Evolutionary conservation across 805 yeast species (phyloP).

Genomic region (Naumovozyma dairenensis): DNA sequence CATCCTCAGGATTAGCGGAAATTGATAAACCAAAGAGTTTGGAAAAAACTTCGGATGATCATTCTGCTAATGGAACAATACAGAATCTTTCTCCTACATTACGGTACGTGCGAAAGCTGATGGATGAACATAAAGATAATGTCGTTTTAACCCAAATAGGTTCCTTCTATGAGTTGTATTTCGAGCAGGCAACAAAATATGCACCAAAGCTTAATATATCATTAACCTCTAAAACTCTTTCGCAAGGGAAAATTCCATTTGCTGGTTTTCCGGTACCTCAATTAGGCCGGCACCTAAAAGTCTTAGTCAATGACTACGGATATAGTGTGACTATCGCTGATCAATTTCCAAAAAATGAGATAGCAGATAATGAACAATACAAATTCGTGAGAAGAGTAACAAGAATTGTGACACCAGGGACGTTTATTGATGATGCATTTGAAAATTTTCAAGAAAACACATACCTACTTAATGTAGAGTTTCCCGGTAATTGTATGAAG

Average conservation of each 20-base stretch:
- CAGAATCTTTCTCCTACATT: conserved; percentile 26
- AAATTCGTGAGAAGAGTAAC: conserved; percentile 58
- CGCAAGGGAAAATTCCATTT: conserved; percentile 50
- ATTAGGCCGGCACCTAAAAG: conserved; percentile 60
- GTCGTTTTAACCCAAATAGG: conserved; percentile 77
- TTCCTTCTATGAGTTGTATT: conserved; percentile 77
- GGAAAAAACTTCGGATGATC: too few relatives aligned
- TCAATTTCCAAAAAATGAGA: conserved; percentile 36
- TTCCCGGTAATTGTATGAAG: conserved; percentile 41
- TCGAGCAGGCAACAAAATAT: conserved; percentile 71
- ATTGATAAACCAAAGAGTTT: too few relatives aligned
- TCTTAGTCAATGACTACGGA: conserved; percentile 60
- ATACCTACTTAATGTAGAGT: conserved; percentile 53
- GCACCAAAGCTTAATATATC: conserved; percentile 66
- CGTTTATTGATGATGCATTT: conserved; percentile 78
- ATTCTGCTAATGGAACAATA: background rate
- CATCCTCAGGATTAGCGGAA: too few relatives aligned
- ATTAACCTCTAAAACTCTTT: conserved; percentile 47
- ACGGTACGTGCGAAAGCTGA: conserved; percentile 30
- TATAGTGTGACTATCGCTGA: conserved; percentile 77
- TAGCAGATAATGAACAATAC: conserved; percentile 28
- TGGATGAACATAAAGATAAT: conserved; percentile 39
- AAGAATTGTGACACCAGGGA: conserved; percentile 85
- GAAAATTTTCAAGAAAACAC: conserved; percentile 65
- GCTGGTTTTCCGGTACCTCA: conserved; percentile 82